Base-by-base conservation (phyloP, 306 rosid species). In the Castanea crenata region DNA sequence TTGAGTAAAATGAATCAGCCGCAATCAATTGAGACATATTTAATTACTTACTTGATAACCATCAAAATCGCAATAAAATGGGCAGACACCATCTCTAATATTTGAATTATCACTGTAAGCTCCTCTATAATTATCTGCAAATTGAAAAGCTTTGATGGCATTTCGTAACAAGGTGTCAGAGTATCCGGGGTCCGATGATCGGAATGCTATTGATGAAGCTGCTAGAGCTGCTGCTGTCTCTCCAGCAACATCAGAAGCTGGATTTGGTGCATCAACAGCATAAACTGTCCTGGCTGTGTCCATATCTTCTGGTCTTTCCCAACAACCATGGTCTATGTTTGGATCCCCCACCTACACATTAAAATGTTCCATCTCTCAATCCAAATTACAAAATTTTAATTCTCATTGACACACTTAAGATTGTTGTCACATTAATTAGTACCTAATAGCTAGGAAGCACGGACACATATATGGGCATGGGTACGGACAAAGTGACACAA, bases 281-380 rank as follows among this genome's bases (percentile, higher is more conserved):
- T 94, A 94, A 3, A 82, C 93, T 0, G 89, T 92, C 77, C 97
- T 88, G 0, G 62, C 35, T 2, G 99, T 94, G 86, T 94, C 97
- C 99, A 94, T 94, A 67, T 94, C 99, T 84, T 92, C 99, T 5
- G 97, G 94, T 29, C 99, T 92, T 83, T 94, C 97, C 99, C 97
- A 94, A 78, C 99, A 94, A 29, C 57, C 78, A 10, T 94, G 99
- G 74, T 94, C 99, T 11, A 65, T 59, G 31, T 55, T 87, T 27
- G 99, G 99, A 78, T 94, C 97, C 13, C 99, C 99, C 49, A 94
- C 97, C 99, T 94, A 71, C 25, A 16, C 3, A 44, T 25, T 23
- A 14, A 21, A 18, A 7, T 49, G 6, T 10, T 3, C 31, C 18
- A 14, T 5, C 15, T 27, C 35, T 38, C 70, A 25, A 51, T 11